A percentile compares a stretch with the other conserved stretches of the same genome.
These are phyloP conservation scores for Trichosporon inkin DNA, from an alignment of 1,284 basidiomycete species.

Conservation along the genomic window DNA sequence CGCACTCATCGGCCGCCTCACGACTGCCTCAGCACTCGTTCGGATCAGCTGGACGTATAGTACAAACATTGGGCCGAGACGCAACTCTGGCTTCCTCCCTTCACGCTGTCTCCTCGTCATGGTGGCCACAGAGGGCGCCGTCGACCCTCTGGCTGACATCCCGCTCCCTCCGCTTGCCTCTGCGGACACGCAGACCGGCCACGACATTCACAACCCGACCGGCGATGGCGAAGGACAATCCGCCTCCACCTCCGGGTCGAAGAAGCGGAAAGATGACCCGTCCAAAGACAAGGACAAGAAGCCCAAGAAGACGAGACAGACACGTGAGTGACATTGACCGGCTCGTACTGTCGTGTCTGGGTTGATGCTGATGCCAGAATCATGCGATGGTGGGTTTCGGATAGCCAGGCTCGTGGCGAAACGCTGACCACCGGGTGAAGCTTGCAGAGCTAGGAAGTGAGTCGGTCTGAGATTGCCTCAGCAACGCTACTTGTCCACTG, in stretches of 20 bases:
- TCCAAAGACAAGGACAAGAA: conserved; percentile 21
- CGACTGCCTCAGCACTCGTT: neutral
- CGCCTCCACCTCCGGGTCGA: neutral
- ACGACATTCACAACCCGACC: neutral
- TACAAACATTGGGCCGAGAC: neutral
- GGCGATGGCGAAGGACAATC: neutral
- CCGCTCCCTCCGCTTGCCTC: neutral
- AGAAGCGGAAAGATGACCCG: conserved; percentile 9
- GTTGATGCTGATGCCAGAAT: conserved; percentile 25
- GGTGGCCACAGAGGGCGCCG: conserved; percentile 1
- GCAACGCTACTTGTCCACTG: neutral
- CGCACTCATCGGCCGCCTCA: neutral
- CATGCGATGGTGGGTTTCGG: conserved; percentile 43
- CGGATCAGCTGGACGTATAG: neutral
- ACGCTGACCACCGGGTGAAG: conserved; percentile 23
- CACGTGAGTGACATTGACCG: conserved; percentile 32
- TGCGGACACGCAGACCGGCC: neutral
- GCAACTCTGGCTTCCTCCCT: neutral
- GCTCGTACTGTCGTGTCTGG: neutral
- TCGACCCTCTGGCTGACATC: neutral
- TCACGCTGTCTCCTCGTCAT: neutral
- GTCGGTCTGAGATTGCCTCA: conserved; percentile 14
- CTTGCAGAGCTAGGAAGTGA: conserved; percentile 47
- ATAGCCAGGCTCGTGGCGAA: neutral
- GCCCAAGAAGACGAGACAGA: conserved; percentile 45